Evolutionary conservation across 352 stramenopile species (phyloP).

Genomic region (Pythium volutum): DNA sequence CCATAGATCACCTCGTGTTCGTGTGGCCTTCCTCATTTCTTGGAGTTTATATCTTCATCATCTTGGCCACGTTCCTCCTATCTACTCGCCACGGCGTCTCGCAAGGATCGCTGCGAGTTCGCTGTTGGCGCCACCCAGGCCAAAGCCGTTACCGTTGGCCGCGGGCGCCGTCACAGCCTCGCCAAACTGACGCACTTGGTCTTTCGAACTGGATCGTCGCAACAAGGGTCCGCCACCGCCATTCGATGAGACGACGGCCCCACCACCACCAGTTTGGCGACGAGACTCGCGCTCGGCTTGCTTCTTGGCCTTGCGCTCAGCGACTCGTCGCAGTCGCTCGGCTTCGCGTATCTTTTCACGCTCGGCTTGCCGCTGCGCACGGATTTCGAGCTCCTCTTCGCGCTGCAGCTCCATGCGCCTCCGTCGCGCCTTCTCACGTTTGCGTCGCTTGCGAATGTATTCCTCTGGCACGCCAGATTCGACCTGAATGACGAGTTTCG

Average conservation of each 20-base stretch:
- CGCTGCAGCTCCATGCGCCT: slow-evolving; percentile 71
- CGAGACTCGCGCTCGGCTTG: slow-evolving; percentile 68
- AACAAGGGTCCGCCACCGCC: background rate
- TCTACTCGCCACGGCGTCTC: slow-evolving; percentile 44
- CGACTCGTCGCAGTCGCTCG: slow-evolving; percentile 71
- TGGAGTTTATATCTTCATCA: background rate
- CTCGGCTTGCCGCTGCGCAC: slow-evolving; percentile 62
- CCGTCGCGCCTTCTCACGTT: slow-evolving; percentile 75
- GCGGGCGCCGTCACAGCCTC: slow-evolving; percentile 32
- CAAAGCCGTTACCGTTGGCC: slow-evolving; percentile 19
- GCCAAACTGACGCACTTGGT: slow-evolving; percentile 77
- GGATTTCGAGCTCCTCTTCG: slow-evolving; percentile 71
- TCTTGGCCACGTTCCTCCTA: background rate
- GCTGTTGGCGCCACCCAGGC: slow-evolving; percentile 59
- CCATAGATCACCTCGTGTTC: background rate
- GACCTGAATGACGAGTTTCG: slow-evolving; percentile 52
- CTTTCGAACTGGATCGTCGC: slow-evolving; percentile 35
- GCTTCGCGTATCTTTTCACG: slow-evolving; percentile 63
- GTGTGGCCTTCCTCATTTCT: too few relatives aligned
- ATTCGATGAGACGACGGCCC: slow-evolving; percentile 1
- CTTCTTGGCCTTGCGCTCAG: slow-evolving; percentile 88
- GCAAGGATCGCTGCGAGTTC: slow-evolving; percentile 81
- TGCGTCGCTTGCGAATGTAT: slow-evolving; percentile 85
- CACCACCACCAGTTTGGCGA: slow-evolving; percentile 27
- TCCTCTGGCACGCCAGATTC: slow-evolving; percentile 68